A percentile compares a stretch with the other conserved stretches of the same genome.
phyloP scores from a whole-genome alignment of 1,139 yeast species.

The Candida albicans region DNA sequence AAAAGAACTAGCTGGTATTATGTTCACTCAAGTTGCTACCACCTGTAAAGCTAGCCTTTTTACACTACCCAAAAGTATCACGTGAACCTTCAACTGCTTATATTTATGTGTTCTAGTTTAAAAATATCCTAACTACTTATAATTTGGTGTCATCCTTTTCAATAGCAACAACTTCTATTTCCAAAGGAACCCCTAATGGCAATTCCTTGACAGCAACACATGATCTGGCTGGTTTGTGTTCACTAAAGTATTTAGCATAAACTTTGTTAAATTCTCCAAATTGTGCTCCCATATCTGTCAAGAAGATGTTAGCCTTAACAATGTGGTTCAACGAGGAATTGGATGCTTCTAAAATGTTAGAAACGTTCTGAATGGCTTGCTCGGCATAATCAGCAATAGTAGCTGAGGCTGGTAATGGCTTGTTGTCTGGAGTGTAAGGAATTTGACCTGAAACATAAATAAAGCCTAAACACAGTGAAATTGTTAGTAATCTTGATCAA shows the following conservation, averaged over 20 bases:
- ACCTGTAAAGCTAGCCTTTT: too few relatives aligned
- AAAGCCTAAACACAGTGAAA: constrained; percentile 46
- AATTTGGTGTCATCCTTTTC: constrained; percentile 49
- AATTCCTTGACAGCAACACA: constrained; percentile 88
- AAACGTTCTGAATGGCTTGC: constrained; percentile 76
- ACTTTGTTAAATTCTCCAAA: constrained; percentile 82
- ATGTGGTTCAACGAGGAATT: constrained; percentile 79
- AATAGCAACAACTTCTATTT: constrained; percentile 78
- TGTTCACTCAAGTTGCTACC: not conserved
- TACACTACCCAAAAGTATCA: too few relatives aligned
- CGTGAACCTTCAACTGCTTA: not conserved
- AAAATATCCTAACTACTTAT: constrained; percentile 18
- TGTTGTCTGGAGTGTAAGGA: constrained; percentile 82
- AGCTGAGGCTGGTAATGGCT: constrained; percentile 69
- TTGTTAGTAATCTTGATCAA: constrained; percentile 3
- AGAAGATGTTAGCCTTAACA: constrained; percentile 83
- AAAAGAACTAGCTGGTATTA: not conserved
- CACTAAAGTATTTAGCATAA: constrained; percentile 75
- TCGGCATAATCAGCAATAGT: constrained; percentile 77
- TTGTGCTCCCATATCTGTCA: constrained; percentile 77
- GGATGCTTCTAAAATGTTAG: constrained; percentile 75
- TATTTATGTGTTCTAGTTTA: not conserved
- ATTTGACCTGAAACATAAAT: constrained; percentile 94
- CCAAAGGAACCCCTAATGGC: constrained; percentile 79
- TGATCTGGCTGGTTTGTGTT: constrained; percentile 92